Base-by-base conservation (phyloP, 2,329 filamentous ascomycete species). In the Aspergillus sp. region DNA sequence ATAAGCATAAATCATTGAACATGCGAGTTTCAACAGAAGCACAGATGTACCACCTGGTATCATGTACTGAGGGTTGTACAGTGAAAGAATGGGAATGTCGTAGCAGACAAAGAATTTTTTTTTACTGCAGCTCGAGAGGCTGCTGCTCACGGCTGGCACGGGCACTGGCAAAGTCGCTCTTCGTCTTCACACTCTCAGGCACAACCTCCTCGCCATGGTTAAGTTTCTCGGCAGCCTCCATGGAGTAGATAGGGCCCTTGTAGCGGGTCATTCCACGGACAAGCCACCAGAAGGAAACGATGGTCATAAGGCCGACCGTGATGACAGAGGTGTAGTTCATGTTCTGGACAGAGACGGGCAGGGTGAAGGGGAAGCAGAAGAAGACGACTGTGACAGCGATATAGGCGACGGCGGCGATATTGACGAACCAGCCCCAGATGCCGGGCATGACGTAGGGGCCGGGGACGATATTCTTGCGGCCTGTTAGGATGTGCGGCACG, bases 281-380 rank as follows among this genome's bases (percentile, higher is more conserved):
- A 49, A n/a, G 70, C 56, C 75, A 58, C 45, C 45, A 54, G 19
- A 58, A 11, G 75, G 50, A 69, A 74, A 1, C 69, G 68, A 3
- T 54, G 72, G 13, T 9, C 27, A 54, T 49, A 1, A 56, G 13
- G 3, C 57, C 39, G 4, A 70, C 71, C 2, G 68, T 68, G 33
- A 79, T 77, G 3, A 77, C 69, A 34, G 69, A 73, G 1, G 74
- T 73, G 51, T 77, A 86, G 66, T 86, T 86, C 83, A 86, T 86
- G 41, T 56, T 56, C 27, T 52, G 48, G 4, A 47, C 57, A 12
- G 44, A 45, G 3, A 54, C 50, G 4, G 55, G 55, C 15, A 57
- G 37, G 1, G 17, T 22, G 9, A 53, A 57, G 1, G 55, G 55
- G 50, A 57, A 53, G 39, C 55, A 57, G 50, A 57, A 57, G 50